Percentiles rank a stretch among this genome's conserved stretches.
Evolutionary conservation across 2,329 filamentous ascomycete genomes (phyloP).

Genomic region (Harringtonia lauricola): DNA sequence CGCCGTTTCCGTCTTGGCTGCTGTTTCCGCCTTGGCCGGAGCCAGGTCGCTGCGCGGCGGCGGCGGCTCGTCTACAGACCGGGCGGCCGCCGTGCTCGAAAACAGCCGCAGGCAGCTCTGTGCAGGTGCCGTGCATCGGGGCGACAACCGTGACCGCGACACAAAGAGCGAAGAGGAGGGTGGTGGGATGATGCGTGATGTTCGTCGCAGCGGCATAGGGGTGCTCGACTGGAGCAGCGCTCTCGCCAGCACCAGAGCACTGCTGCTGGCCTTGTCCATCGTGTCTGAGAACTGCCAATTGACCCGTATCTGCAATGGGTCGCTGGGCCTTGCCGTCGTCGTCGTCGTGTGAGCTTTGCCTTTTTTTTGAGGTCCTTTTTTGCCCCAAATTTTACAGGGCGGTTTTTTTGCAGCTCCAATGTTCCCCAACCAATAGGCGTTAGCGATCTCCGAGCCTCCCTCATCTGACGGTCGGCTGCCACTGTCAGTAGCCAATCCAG

Average conservation of each 20-base stretch:
- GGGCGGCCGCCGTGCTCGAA: constrained; percentile 1
- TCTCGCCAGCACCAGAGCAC: constrained; percentile 31
- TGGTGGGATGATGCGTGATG: not conserved
- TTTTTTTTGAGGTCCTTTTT: not conserved
- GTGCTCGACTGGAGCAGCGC: constrained; percentile 23
- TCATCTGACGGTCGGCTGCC: not conserved
- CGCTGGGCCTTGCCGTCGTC: too few species aligned
- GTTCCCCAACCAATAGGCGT: not conserved
- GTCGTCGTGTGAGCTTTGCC: not conserved
- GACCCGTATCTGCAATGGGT: not conserved
- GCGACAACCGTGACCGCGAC: not conserved
- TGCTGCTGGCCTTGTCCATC: constrained; percentile 32
- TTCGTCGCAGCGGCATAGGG: not conserved
- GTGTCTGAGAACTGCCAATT: not conserved
- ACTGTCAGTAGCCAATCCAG: constrained; percentile 5
- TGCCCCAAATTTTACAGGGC: too few species aligned
- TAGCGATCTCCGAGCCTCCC: constrained; percentile 1
- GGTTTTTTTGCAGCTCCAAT: too few species aligned
- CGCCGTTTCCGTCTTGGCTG: not conserved
- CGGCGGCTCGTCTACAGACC: not conserved
- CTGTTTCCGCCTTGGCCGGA: not conserved
- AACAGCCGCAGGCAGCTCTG: constrained; percentile 3
- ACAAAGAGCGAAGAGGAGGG: not conserved
- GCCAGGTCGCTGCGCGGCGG: too few species aligned
- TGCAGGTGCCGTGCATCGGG: too few species aligned